Conservation (phyloP, 768 basidiomycete genomes). For the Strobilomyces confusus region DNA sequence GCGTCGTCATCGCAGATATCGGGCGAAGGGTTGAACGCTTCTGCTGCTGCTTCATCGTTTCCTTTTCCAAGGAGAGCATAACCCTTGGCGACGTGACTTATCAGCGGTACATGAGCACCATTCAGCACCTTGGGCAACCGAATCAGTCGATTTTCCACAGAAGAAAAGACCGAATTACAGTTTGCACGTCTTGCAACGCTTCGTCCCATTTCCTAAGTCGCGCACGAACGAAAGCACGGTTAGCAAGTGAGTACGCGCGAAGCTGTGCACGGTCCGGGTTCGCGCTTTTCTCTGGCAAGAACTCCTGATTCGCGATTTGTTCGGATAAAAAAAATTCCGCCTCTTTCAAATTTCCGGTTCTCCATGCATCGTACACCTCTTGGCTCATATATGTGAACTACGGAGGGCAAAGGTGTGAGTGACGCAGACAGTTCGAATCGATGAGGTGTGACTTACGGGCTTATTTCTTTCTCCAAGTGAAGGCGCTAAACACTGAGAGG, state of each 20-base stretch:
- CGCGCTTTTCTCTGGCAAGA: constrained; percentile 2
- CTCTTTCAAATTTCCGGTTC: not conserved
- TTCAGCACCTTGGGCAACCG: not conserved
- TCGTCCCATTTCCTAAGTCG: not conserved
- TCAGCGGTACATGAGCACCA: not conserved
- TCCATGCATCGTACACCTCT: constrained; percentile 2
- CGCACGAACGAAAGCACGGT: constrained; percentile 6
- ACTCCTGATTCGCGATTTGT: not conserved
- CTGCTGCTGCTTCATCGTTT: not conserved
- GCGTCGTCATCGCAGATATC: not conserved
- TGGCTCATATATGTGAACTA: constrained; percentile 7
- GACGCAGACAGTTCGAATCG: not conserved
- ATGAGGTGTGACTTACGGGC: not conserved
- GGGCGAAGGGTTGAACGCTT: not conserved
- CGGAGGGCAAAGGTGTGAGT: not conserved
- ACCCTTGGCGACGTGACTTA: not conserved
- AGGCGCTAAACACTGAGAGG: not conserved
- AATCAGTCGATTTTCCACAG: not conserved
- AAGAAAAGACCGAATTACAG: not conserved
- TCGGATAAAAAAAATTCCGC: constrained; percentile 2
- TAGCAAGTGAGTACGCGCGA: not conserved
- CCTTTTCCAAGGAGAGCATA: not conserved
- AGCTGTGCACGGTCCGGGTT: not conserved
- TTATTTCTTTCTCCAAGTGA: not conserved
- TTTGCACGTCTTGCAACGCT: constrained; percentile 1